Evolutionary conservation across 2,329 filamentous ascomycete genomes (phyloP).

Genomic region (Monosporascus cannonballus): DNA sequence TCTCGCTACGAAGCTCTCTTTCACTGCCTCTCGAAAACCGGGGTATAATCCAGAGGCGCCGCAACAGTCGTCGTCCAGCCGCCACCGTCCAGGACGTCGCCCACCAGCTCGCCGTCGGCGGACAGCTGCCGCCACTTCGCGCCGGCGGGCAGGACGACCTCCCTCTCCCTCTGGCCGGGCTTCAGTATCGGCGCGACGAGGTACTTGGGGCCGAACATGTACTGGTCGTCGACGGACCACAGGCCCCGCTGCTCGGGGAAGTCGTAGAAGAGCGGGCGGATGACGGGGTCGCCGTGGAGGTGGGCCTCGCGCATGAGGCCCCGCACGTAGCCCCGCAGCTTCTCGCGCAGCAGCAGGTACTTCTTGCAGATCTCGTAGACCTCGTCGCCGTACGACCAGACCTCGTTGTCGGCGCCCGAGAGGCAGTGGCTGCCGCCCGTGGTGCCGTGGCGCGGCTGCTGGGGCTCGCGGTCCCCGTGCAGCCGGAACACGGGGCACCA

Average conservation of each 20-base stretch:
- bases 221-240: constrained; percentile 56
- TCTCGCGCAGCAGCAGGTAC: constrained; percentile 53
- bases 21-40: constrained; percentile 9
- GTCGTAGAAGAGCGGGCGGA: constrained; percentile 57
- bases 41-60: constrained; percentile 12
- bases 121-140: constrained; percentile 7
- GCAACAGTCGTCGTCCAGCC: constrained; percentile 1
- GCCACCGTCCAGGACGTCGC: constrained; percentile 2
- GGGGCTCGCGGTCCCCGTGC: constrained; percentile 60
- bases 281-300: constrained; percentile 53
- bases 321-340: constrained; percentile 51
- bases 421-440: constrained; percentile 35
- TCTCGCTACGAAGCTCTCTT: background rate
- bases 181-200: constrained; percentile 50
- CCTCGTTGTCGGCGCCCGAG: constrained; percentile 53
- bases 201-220: constrained; percentile 58
- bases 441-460: constrained; percentile 27
- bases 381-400: constrained; percentile 59
- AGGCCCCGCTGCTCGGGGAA: constrained; percentile 48
- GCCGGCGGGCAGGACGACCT: constrained; percentile 8
- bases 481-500: constrained; percentile 64
- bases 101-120: constrained; percentile 6
- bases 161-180: constrained; percentile 29
- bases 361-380: constrained; percentile 54
- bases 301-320: constrained; percentile 54